phyloP scores from a whole-genome alignment of 139 green algal species.

The Cymbomonas tetramitiformis region DNA sequence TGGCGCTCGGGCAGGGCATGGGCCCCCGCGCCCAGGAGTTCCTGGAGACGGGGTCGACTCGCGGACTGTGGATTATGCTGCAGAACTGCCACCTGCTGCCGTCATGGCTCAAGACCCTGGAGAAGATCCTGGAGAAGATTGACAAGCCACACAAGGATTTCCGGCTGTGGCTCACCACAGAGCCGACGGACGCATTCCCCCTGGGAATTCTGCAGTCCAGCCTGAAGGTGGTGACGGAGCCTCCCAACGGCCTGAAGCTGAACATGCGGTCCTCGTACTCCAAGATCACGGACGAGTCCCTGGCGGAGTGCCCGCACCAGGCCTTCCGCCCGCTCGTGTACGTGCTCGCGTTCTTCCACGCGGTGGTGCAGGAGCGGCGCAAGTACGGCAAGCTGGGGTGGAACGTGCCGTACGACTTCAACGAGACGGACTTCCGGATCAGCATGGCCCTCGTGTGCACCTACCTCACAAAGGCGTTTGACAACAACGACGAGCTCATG shows the following conservation, averaged over 20 bases:
- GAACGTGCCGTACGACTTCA: conserved; percentile 88
- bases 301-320: conserved; percentile 55
- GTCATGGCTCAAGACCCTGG: conserved; percentile 63
- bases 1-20: conserved; percentile 82
- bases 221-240: conserved; percentile 74
- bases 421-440: conserved; percentile 82
- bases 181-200: conserved; percentile 59
- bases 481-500: conserved; percentile 34
- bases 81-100: conserved; percentile 78
- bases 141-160: conserved; percentile 61
- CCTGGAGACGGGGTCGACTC: conserved; percentile 47
- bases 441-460: conserved; percentile 60
- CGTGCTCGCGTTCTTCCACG: conserved; percentile 77
- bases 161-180: conserved; percentile 66
- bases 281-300: conserved; percentile 63
- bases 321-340: conserved; percentile 69
- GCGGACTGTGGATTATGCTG: conserved; percentile 72
- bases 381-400: conserved; percentile 85
- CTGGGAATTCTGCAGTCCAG: conserved; percentile 57
- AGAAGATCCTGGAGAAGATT: conserved; percentile 68
- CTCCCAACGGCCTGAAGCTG: conserved; percentile 74
- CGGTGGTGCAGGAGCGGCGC: conserved; percentile 67
- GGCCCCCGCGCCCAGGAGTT: conserved; percentile 61
- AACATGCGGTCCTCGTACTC: conserved; percentile 72
- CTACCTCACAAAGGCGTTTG: conserved; percentile 59